Conservation (phyloP, 2,329 filamentous ascomycete species). For the Endoconidiophora laricicola region DNA sequence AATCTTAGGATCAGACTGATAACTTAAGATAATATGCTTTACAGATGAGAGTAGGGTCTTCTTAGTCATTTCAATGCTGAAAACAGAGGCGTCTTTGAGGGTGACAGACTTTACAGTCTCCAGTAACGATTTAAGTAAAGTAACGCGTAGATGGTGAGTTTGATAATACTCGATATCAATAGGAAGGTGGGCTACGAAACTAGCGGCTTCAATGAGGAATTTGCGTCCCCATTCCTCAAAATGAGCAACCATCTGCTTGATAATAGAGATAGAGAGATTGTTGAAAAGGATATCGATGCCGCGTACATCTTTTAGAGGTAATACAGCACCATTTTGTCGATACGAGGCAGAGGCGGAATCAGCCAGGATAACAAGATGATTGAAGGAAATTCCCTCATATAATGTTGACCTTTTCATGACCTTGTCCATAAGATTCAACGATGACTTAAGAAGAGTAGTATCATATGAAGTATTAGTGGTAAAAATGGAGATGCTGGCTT, state of each 20-base stretch:
- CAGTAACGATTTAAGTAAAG: constrained; percentile 22
- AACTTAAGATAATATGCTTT: constrained; percentile 10
- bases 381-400: constrained; percentile 30
- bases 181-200: constrained; percentile 15
- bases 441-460: constrained; percentile 12
- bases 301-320: constrained; percentile 6
- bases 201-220: constrained; percentile 22
- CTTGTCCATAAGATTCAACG: constrained; percentile 20
- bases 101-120: constrained; percentile 18
- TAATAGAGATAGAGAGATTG: constrained; percentile 19
- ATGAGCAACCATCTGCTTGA: constrained; percentile 29
- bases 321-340: background rate
- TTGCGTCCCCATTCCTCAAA: constrained; percentile 26
- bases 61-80: constrained; percentile 15
- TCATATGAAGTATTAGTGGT: constrained; percentile 2
- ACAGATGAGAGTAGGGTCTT: constrained; percentile 10
- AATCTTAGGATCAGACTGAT: constrained; percentile 7
- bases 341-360: constrained; percentile 17
- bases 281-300: constrained; percentile 11
- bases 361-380: constrained; percentile 21
- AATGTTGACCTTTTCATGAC: constrained; percentile 35
- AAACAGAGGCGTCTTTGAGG: constrained; percentile 13
- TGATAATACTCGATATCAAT: constrained; percentile 11
- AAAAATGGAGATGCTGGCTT: constrained; percentile 7
- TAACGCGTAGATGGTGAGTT: constrained; percentile 19